Evolutionary conservation across 305 asterid species (phyloP), one percentile per base, ranked within the genome.

Genomic region (Fraxinus greggii): DNA sequence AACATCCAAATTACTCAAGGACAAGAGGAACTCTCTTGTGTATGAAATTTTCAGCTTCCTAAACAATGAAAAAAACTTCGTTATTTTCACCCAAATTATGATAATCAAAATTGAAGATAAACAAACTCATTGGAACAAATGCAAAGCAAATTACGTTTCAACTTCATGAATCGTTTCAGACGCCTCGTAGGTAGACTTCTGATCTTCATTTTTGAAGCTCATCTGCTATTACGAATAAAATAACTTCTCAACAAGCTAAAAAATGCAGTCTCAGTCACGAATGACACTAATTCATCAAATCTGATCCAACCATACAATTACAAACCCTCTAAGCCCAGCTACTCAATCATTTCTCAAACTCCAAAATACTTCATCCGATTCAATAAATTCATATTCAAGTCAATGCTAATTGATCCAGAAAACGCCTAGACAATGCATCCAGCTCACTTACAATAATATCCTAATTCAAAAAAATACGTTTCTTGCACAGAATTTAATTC

Each of bases 11-110:
- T 86, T 85, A 73, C 93, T 81, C 73, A 93, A 82, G 79, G 98
- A 94, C 88, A 94, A 74, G 48, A 95, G 91, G 83, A 90, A 91
- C 85, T 94, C 93, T 84, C 97, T 89, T 40, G 94, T 80, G 79
- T 94, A 93, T 8, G 88, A 86, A 81, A 92, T 51, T 80, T 77
- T 91, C 40, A 90, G 87, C 82, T 89, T 89, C 98, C 99, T 95
- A 88, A 42, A 84, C 84, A 86, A 87, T 78, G 79, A 84, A 84
- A 79, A 82, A 80, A 84, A 81, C n/a, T 36, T 35, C 4, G 28
- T 84, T 82, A 84, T 40, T 72, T 38, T 48, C 81, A 35, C 69
- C 9, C 40, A 69, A 29, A 69, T 15, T 29, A 15, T 19, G 8
- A 51, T 29, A 73, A 76, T 31, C 24, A 33, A 26, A 23, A 59